Percentiles rank a stretch among this genome's conserved stretches.
Conservation (phyloP, 345 rosid genomes). For the Arabis alpina region DNA sequence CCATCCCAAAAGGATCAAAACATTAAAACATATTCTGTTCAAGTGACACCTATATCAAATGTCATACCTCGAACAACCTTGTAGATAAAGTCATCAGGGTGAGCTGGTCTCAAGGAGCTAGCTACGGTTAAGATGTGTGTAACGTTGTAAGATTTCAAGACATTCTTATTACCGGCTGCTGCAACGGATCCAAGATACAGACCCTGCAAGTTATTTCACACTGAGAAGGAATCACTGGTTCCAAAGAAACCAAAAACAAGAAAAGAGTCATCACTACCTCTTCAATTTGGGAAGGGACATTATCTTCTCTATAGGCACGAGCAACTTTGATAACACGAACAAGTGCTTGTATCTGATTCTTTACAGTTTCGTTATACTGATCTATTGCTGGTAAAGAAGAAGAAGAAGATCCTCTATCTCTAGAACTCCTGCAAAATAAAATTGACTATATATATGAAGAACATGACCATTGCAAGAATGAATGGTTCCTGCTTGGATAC, state of each 20-base stretch:
- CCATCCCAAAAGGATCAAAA: neutral
- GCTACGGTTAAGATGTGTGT: conserved; percentile 57
- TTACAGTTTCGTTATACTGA: conserved; percentile 46
- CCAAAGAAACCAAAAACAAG: neutral
- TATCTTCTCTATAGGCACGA: conserved; percentile 50
- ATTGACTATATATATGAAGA: too few relatives aligned
- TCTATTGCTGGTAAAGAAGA: conserved; percentile 41
- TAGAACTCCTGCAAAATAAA: conserved; percentile 30
- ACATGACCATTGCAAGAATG: too few relatives aligned
- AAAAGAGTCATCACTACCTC: conserved; percentile 41
- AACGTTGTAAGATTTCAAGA: conserved; percentile 48
- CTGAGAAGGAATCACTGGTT: neutral
- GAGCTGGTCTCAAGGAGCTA: conserved; percentile 46
- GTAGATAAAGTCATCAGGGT: conserved; percentile 50
- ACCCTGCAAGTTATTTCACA: conserved; percentile 41
- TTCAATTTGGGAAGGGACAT: conserved; percentile 56
- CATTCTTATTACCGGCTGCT: conserved; percentile 53
- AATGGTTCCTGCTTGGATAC: too few relatives aligned
- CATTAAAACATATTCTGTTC: neutral
- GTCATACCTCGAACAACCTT: conserved; percentile 50
- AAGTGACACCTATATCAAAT: neutral
- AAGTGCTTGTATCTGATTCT: conserved; percentile 54
- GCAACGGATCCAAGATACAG: conserved; percentile 57
- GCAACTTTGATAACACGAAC: conserved; percentile 49
- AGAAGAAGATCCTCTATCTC: conserved; percentile 25